Base-by-base conservation (phyloP, 2,329 filamentous ascomycete genomes). In the Apiospora kogelbergensis region DNA sequence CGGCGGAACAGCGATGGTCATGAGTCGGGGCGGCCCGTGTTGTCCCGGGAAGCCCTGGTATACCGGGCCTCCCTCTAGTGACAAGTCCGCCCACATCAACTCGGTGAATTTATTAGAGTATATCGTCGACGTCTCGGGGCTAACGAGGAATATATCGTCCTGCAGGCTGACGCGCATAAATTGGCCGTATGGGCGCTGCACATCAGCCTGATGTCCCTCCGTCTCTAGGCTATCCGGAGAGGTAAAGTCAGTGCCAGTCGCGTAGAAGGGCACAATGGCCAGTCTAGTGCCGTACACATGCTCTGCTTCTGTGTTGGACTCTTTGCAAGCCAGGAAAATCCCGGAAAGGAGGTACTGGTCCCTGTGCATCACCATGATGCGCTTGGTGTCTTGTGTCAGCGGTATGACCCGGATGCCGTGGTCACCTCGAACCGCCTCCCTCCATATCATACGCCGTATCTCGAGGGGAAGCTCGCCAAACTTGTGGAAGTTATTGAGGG, bases 31-130 rank as follows among this genome's bases (percentile, higher is more conserved):
- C 46, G 13, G 13, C 2, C 9, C 22, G 3, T 24, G 7, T 5
- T 9, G 22, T 0, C 22, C 22, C 2, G 3, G 11, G 2, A 10
- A 3, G 1, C 1, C 6, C 3, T 1, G 10, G 26, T 10, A 15
- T 10, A 10, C 6, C 22, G 45, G 22, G 22, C 5, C 5, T 13
- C 13, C 22, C 11, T 1, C 46, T 2, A 15, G 40, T 22, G 24
- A 0, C 11, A 30, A 9, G 45, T 11, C n/a, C 3, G 45, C 7
- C n/a, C 45, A 46, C n/a, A n/a, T n/a, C 45, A 11, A 9, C 9
- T 11, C 6, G 45, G 4, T 13, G n/a, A 2, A 4, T 5, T 26
- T 26, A 22, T 48, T 48, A 10, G 11, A 1, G 3, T 26, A 5
- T 9, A 24, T 26, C 22, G 20, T 24, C 9, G 22, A 5, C 22